Conservation (phyloP, 2,329 filamentous ascomycete genomes). For the Davidsoniella australis region DNA sequence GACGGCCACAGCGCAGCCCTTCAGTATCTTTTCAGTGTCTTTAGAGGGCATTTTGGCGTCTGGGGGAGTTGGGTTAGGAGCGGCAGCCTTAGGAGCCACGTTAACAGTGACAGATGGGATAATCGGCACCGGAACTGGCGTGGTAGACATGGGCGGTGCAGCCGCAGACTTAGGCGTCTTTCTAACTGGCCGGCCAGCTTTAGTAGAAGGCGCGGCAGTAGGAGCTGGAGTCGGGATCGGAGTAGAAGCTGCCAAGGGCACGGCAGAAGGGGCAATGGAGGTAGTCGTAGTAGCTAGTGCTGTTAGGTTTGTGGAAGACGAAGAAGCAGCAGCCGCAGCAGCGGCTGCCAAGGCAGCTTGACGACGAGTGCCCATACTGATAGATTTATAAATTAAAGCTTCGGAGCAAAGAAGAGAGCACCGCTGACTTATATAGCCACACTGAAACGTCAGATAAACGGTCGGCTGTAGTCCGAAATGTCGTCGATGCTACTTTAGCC, state of each 20-base stretch:
- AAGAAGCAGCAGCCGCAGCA: background rate
- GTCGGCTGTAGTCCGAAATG: too few relatives aligned
- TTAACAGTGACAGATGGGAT: background rate
- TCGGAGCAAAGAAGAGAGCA: background rate
- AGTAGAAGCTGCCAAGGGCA: too few relatives aligned
- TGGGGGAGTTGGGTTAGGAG: too few relatives aligned
- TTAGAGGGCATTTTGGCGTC: background rate
- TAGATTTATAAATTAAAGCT: background rate
- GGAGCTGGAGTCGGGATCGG: background rate
- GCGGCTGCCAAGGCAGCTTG: background rate
- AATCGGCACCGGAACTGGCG: background rate
- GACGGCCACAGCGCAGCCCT: slow-evolving; percentile 34
- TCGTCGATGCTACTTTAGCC: too few relatives aligned
- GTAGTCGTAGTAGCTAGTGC: background rate
- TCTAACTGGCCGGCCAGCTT: too few relatives aligned
- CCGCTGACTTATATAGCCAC: too few relatives aligned
- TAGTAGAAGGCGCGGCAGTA: too few relatives aligned
- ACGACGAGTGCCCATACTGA: background rate
- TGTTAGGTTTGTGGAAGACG: background rate
- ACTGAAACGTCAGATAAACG: too few relatives aligned
- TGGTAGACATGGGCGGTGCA: too few relatives aligned
- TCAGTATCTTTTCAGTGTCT: slow-evolving; percentile 3
- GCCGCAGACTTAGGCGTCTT: too few relatives aligned
- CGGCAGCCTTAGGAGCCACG: background rate
- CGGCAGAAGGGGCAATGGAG: background rate